Evolutionary conservation across 352 stramenopile species (phyloP).

Genomic region (Pythium folliculosum): DNA sequence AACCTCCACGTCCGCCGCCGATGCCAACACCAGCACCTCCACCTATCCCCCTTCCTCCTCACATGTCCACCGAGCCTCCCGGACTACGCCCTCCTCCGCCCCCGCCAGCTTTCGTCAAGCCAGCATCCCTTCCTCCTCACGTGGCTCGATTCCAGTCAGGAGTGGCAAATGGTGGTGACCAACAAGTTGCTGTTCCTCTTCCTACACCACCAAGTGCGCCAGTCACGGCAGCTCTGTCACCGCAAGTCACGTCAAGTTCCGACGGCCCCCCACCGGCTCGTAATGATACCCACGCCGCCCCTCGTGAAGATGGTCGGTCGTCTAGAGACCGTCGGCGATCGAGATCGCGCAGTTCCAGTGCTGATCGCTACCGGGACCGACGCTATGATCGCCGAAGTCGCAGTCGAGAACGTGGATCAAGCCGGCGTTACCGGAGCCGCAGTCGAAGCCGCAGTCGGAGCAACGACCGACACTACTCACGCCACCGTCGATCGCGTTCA

Average conservation of each 20-base stretch:
- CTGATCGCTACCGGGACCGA: slow-evolving; percentile 4
- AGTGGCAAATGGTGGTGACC: background rate
- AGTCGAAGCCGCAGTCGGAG: slow-evolving; percentile 29
- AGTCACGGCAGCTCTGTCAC: background rate
- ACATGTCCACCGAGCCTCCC: slow-evolving; percentile 1
- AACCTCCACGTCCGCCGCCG: background rate
- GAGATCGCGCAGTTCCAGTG: background rate
- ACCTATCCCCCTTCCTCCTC: background rate
- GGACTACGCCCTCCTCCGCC: background rate
- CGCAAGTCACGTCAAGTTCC: background rate
- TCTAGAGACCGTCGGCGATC: background rate
- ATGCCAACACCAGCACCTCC: background rate
- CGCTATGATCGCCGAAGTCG: slow-evolving; percentile 6
- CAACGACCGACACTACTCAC: background rate
- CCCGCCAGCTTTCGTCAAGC: slow-evolving; percentile 6
- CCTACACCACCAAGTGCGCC: background rate
- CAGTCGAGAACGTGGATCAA: slow-evolving; percentile 16
- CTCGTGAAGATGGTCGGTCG: background rate
- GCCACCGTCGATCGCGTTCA: slow-evolving; percentile 23
- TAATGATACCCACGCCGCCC: background rate
- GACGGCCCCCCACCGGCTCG: background rate
- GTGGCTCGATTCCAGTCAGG: background rate
- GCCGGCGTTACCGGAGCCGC: slow-evolving; percentile 30
- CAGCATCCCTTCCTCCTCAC: slow-evolving; percentile 2
- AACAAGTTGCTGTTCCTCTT: background rate